Evolutionary conservation across 805 yeast species (phyloP).

Genomic region (Danielozyma ontarioensis): DNA sequence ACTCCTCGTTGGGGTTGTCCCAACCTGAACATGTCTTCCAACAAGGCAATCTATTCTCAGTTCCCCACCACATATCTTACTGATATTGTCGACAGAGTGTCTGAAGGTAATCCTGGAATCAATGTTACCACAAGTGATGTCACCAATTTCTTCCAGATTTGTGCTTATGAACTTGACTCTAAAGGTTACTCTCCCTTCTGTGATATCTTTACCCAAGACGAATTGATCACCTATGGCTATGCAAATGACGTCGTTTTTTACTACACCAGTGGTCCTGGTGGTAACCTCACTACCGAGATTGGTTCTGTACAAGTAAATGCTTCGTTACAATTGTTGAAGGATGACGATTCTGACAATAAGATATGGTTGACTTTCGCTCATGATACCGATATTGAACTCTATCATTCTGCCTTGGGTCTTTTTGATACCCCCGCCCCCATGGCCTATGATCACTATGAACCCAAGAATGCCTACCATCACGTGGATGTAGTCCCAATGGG

Average conservation of each 20-base stretch:
- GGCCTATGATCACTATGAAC: constrained; percentile 10
- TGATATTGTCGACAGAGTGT: constrained; percentile 12
- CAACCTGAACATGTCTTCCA: constrained; percentile 2
- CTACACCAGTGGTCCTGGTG: constrained; percentile 18
- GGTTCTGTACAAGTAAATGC: constrained; percentile 18
- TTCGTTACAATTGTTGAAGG: constrained; percentile 14
- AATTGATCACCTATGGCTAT: constrained; percentile 16
- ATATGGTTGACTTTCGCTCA: constrained; percentile 20
- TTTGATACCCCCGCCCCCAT: constrained; percentile 4
- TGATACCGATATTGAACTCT: constrained; percentile 21
- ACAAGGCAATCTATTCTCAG: constrained; percentile 9
- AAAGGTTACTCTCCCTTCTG: constrained; percentile 18
- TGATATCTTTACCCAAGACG: constrained; percentile 19
- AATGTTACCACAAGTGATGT: constrained; percentile 17
- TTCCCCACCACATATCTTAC: constrained; percentile 9
- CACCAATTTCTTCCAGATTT: constrained; percentile 11
- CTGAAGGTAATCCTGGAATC: constrained; percentile 13
- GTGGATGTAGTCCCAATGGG: constrained; percentile 56
- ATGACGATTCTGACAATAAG: constrained; percentile 12
- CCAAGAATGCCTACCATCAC: constrained; percentile 17
- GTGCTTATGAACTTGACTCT: constrained; percentile 21
- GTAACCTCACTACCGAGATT: constrained; percentile 12
- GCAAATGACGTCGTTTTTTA: constrained; percentile 12
- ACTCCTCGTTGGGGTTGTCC: constrained; percentile 6
- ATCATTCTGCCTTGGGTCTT: constrained; percentile 18